These are phyloP conservation scores for Paecilomyces sp. DNA, from an alignment of 2,329 filamentous ascomycete genomes.

Conservation along the genomic window DNA sequence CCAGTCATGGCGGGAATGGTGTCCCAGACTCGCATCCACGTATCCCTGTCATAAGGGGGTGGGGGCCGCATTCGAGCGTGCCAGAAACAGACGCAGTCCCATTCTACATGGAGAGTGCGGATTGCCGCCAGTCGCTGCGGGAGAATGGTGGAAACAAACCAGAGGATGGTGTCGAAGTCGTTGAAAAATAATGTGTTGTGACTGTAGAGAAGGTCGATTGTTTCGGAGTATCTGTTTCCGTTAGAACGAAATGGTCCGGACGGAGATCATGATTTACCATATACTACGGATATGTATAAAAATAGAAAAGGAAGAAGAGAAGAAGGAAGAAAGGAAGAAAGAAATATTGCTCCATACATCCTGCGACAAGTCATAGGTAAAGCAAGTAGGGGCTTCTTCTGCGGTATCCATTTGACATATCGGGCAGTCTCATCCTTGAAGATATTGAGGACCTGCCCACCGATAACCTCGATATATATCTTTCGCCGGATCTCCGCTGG, in stretches of 20 bases:
- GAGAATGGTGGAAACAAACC: neutral
- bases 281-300: no score
- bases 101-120: neutral
- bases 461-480: neutral
- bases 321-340: neutral
- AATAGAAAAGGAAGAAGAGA: neutral
- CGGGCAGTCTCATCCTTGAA: neutral
- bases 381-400: neutral
- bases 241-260: neutral
- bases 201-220: conserved; percentile 5
- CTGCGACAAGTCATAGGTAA: neutral
- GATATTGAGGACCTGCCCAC: neutral
- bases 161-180: conserved; percentile 4
- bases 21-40: neutral
- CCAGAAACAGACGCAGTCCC: conserved; percentile 1
- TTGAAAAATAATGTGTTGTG: conserved; percentile 4
- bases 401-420: conserved; percentile 1
- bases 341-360: neutral
- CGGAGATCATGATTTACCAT: neutral
- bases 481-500: neutral
- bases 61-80: neutral
- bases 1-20: neutral
- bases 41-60: neutral
- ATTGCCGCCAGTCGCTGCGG: neutral
- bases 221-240: conserved; percentile 3